Percentiles rank a stretch among this genome's conserved stretches.
phyloP scores from a whole-genome alignment of 2,329 filamentous ascomycete species.

The Fusarium sp. region DNA sequence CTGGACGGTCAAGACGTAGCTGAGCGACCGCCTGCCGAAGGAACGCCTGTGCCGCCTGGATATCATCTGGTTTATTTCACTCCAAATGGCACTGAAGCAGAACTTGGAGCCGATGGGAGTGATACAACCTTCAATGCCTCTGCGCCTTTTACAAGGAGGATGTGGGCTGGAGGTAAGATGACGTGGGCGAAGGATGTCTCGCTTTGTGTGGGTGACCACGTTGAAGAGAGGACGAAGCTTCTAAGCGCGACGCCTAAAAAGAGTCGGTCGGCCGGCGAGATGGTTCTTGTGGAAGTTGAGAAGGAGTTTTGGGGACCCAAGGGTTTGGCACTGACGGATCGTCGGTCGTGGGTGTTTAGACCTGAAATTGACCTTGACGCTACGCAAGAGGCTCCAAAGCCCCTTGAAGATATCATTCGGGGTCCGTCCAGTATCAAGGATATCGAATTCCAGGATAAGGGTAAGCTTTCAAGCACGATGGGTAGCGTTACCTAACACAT shows the following conservation, averaged over 20 bases:
- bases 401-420: constrained; percentile 25
- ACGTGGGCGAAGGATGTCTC: constrained; percentile 55
- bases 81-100: constrained; percentile 64
- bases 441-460: constrained; percentile 8
- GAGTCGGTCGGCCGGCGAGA: constrained; percentile 67
- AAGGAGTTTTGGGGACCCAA: constrained; percentile 67
- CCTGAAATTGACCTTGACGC: constrained; percentile 49
- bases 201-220: constrained; percentile 66
- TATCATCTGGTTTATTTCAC: constrained; percentile 76
- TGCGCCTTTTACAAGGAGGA: constrained; percentile 70
- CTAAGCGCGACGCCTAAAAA: constrained; percentile 66
- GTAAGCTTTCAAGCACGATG: background rate
- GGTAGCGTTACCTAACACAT: background rate
- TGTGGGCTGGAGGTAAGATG: constrained; percentile 76
- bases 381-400: constrained; percentile 34
- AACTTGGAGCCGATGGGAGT: constrained; percentile 70
- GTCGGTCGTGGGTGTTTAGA: constrained; percentile 64
- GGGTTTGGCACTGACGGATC: constrained; percentile 66
- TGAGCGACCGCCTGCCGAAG: constrained; percentile 52
- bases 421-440: constrained; percentile 49
- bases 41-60: constrained; percentile 67
- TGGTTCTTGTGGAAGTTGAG: constrained; percentile 74
- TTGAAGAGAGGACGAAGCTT: constrained; percentile 68
- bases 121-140: constrained; percentile 71
- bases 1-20: constrained; percentile 57